Evolutionary conservation across 805 yeast genomes (phyloP).

Genomic region (Kodamaea jinghongensis): DNA sequence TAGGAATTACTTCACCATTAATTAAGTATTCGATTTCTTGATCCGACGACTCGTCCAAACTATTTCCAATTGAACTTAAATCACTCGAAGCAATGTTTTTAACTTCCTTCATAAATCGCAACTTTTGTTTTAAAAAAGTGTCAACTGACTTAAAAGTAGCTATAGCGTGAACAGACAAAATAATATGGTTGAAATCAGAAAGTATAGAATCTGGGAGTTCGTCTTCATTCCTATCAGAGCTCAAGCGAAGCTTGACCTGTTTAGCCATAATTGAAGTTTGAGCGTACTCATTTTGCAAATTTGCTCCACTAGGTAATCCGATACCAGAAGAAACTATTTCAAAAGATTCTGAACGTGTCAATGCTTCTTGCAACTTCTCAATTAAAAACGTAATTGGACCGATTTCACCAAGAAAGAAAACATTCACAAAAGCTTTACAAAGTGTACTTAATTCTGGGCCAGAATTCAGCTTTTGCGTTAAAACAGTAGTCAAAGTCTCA

Average conservation of each 20-base stretch:
- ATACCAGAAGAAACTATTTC: conserved; percentile 54
- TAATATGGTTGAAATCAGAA: conserved; percentile 26
- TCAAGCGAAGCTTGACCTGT: conserved; percentile 61
- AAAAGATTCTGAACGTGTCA: conserved; percentile 72
- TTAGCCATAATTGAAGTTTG: conserved; percentile 65
- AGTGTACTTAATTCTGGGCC: conserved; percentile 32
- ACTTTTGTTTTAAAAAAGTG: conserved; percentile 43
- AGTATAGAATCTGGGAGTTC: conserved; percentile 7
- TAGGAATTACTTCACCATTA: conserved; percentile 56
- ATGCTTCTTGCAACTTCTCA: conserved; percentile 63
- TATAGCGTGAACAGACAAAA: conserved; percentile 55
- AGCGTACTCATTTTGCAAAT: conserved; percentile 14
- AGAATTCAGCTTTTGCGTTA: conserved; percentile 20
- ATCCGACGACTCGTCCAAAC: conserved; percentile 13
- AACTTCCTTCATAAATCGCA: conserved; percentile 27
- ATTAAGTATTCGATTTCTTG: conserved; percentile 52
- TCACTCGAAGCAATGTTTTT: conserved; percentile 11
- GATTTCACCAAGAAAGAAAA: conserved; percentile 31
- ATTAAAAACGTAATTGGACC: conserved; percentile 44
- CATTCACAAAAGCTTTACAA: conserved; percentile 42
- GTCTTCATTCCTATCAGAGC: conserved; percentile 15
- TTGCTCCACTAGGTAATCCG: conserved; percentile 1
- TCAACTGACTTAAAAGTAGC: conserved; percentile 57
- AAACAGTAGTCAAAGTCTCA: conserved; percentile 36
- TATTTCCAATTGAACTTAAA: conserved; percentile 12